Evolutionary conservation across 1,284 basidiomycete genomes (phyloP).

Genomic region (Wallemia mellicola): DNA sequence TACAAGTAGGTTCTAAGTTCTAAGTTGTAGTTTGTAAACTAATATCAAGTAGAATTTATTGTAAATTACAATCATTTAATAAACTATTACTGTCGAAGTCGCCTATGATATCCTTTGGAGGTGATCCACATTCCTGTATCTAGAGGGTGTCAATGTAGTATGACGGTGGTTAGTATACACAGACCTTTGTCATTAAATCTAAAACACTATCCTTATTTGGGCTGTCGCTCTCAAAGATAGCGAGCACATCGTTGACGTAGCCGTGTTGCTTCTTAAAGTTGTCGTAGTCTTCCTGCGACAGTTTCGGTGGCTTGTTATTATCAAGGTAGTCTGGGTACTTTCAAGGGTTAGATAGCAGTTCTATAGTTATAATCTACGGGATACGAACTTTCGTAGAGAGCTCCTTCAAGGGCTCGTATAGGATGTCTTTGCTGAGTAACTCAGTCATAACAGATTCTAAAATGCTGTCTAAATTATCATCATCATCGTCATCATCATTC

Average conservation of each 20-base stretch:
- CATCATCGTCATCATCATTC: slow-evolving; percentile 24
- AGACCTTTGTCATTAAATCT: slow-evolving; percentile 6
- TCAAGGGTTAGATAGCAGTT: slow-evolving; percentile 1
- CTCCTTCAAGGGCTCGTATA: slow-evolving; percentile 78
- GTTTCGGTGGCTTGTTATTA: neutral
- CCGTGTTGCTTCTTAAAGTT: neutral
- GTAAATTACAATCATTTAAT: neutral
- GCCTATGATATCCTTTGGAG: slow-evolving; percentile 71
- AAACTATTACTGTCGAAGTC: slow-evolving; percentile 14
- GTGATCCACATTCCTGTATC: slow-evolving; percentile 63
- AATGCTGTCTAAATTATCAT: slow-evolving; percentile 37
- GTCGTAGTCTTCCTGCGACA: neutral
- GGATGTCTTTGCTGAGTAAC: slow-evolving; percentile 72
- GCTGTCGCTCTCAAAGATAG: slow-evolving; percentile 57
- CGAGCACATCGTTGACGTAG: neutral
- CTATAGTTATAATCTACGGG: slow-evolving; percentile 1
- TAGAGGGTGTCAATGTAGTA: slow-evolving; percentile 12
- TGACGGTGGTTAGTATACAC: neutral
- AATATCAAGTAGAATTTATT: neutral
- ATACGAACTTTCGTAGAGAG: slow-evolving; percentile 40
- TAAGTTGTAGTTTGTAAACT: too few relatives aligned
- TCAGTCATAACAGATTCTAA: slow-evolving; percentile 78
- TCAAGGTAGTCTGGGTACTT: slow-evolving; percentile 1
- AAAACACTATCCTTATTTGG: slow-evolving; percentile 19
- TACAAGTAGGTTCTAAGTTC: too few relatives aligned